These are phyloP conservation scores for Herpetomonas samuelpessoai DNA, from an alignment of 208 protist species.

Conservation along the genomic window DNA sequence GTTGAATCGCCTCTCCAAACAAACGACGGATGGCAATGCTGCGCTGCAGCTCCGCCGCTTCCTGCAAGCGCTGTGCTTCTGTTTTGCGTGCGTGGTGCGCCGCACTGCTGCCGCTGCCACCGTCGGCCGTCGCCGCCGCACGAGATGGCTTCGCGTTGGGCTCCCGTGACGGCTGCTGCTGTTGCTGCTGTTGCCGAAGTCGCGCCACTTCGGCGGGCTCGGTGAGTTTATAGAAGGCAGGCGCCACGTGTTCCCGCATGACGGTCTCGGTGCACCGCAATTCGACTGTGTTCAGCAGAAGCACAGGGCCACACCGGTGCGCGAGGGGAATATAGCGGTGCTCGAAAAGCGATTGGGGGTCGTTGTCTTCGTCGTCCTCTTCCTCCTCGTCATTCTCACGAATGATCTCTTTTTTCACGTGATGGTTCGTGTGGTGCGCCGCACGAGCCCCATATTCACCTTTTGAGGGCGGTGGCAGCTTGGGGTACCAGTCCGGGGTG, in stretches of 20 bases:
- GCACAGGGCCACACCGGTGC: conserved; percentile 22
- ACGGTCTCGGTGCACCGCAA: conserved; percentile 30
- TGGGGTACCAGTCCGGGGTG: not conserved
- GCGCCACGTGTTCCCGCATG: conserved; percentile 27
- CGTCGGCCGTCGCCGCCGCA: not conserved
- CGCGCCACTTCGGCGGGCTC: conserved; percentile 10
- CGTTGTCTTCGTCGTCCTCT: not conserved
- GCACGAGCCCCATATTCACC: no score
- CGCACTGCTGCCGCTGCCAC: conserved; percentile 1
- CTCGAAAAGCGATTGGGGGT: not conserved
- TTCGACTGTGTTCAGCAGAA: conserved; percentile 43
- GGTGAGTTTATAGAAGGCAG: conserved; percentile 27
- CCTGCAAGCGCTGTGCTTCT: conserved; percentile 4
- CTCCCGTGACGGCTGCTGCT: not conserved
- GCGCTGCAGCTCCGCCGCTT: conserved; percentile 10
- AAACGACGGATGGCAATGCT: conserved; percentile 22
- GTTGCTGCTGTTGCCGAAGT: conserved; percentile 4
- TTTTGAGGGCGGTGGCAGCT: no score
- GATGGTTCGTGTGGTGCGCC: no score
- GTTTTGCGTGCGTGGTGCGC: not conserved
- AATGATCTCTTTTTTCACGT: no score
- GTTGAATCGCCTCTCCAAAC: conserved; percentile 23
- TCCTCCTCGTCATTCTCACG: conserved; percentile 6
- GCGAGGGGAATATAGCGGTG: conserved; percentile 12
- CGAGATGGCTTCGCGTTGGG: not conserved